phyloP scores from a whole-genome alignment of 2,329 filamentous ascomycete species.

The Exserohilum turcica region DNA sequence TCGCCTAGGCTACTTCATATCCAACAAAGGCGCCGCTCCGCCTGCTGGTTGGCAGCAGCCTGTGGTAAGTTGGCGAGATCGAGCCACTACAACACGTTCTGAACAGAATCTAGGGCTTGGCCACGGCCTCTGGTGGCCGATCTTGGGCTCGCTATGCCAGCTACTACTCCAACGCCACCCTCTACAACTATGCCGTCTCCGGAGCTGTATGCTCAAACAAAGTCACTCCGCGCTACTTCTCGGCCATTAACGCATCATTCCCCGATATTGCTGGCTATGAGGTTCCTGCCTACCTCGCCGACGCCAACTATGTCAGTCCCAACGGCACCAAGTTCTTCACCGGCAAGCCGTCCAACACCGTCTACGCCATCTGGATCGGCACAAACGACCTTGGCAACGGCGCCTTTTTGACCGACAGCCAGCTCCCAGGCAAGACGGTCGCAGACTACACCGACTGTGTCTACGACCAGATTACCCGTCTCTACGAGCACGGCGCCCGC shows the following conservation, averaged over 20 bases:
- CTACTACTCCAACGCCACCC: constrained; percentile 60
- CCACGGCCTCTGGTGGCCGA: constrained; percentile 68
- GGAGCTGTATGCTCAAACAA: constrained; percentile 75
- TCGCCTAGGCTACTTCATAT: constrained; percentile 66
- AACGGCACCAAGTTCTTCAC: constrained; percentile 52
- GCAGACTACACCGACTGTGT: constrained; percentile 71
- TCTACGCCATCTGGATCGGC: constrained; percentile 80
- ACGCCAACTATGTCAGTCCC: constrained; percentile 41
- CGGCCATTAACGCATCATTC: constrained; percentile 59
- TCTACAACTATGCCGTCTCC: constrained; percentile 72
- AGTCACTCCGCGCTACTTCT: constrained; percentile 63
- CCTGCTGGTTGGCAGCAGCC: constrained; percentile 64
- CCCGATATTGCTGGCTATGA: constrained; percentile 60
- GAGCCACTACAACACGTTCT: not conserved
- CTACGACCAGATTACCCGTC: constrained; percentile 64
- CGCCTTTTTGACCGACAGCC: constrained; percentile 69
- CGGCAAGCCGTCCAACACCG: constrained; percentile 62
- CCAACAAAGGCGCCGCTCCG: constrained; percentile 61
- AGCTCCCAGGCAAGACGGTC: constrained; percentile 64
- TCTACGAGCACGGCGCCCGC: constrained; percentile 70
- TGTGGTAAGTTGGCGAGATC: constrained; percentile 41
- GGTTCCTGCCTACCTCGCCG: constrained; percentile 55
- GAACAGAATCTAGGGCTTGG: constrained; percentile 46
- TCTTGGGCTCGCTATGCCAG: constrained; percentile 72
- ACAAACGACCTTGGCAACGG: constrained; percentile 75